Base-by-base conservation (phyloP, 768 basidiomycete genomes). In the Filobasidium floriforme region DNA sequence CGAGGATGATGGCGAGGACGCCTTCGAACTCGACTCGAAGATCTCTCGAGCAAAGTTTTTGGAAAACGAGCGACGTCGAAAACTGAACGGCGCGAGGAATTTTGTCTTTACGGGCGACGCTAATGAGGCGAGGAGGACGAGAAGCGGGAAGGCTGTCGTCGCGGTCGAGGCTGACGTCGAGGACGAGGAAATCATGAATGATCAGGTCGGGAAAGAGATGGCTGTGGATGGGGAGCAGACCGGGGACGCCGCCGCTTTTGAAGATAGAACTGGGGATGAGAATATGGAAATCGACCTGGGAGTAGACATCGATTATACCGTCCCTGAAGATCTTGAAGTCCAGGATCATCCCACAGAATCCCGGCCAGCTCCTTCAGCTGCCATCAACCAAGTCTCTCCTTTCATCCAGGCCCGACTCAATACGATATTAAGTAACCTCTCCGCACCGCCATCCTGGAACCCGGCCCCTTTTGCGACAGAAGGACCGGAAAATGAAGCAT, bases 401-500 rank as follows among this genome's bases (percentile, higher is more conserved):
- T 28, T 28, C 65, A 46, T n/a, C 10, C 62, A 1, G 61, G 66
- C 19, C n/a, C 26, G 22, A 40, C 43, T 22, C 22, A 59, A 51
- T 64, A 29, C 12, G 41, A 54, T 54, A 51, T 57, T 59, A 60
- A 18, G 55, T n/a, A 40, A 37, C 41, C 22, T 37, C 54, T 51
- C 26, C 29, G 12, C 15, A 57, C 63, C 57, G 61, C 61, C 22
- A 63, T 66, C 65, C 22, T 61, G n/a, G 61, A 68, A 59, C 9
- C 24, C 61, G 7, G 12, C 44, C 2, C 65, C 61, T 26, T 41
- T 61, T 12, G 24, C n/a, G 0, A 22, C 41, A 1, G 70, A 72
- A 43, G 75, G 75, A 49, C 75, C 72, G 40, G 71, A 70, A 60
- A 75, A 74, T 19, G 77, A 77, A 60, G 86, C 88, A 0, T 78